These are phyloP conservation scores for Venturia pyrina DNA, from an alignment of 2,329 filamentous ascomycete genomes.

Conservation along the genomic window DNA sequence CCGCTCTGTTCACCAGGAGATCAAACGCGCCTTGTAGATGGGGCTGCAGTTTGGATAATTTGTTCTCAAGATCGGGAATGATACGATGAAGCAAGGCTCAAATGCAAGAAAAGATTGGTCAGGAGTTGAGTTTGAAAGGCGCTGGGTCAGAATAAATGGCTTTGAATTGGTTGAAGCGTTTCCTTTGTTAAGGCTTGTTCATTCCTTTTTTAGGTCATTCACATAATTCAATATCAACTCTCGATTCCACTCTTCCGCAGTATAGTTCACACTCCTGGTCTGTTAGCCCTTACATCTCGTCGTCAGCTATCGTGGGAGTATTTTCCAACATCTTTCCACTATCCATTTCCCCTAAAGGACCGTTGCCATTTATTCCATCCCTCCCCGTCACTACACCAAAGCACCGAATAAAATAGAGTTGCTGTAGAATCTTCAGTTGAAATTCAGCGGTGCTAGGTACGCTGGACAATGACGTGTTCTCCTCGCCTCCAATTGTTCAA, in stretches of 20 bases:
- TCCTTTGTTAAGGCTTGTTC: background rate
- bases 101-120: background rate
- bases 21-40: background rate
- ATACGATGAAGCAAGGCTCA: background rate
- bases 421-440: background rate
- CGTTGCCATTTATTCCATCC: background rate
- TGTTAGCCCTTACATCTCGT: background rate
- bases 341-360: background rate
- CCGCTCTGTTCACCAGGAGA: background rate
- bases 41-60: background rate
- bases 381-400: too few species aligned
- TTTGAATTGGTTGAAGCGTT: background rate
- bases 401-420: too few species aligned
- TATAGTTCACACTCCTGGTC: background rate
- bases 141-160: background rate
- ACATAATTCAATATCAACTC: background rate
- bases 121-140: background rate
- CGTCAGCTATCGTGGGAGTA: background rate
- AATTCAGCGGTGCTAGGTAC: background rate
- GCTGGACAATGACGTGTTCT: background rate
- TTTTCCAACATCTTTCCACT: background rate
- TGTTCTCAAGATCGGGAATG: background rate
- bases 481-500: background rate
- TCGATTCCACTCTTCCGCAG: background rate
- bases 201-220: background rate